Base-by-base conservation (phyloP, 1,284 basidiomycete species). In the Microbotryomycetes sp. region DNA sequence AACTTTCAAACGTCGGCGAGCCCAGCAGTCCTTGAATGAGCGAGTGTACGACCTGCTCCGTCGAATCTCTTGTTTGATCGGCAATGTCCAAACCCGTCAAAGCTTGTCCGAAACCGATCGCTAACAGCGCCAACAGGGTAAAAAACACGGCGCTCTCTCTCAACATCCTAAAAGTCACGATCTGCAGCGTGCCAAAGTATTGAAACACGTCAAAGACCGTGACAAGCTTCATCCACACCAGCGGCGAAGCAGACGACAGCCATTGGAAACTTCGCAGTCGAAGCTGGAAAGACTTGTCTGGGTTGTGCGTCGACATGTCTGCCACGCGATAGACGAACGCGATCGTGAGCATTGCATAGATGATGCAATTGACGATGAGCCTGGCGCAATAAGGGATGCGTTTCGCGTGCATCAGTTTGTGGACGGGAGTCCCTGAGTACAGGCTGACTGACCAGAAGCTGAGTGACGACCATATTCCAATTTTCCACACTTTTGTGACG, bases 331-430 rank as follows among this genome's bases (percentile, higher is more conserved):
- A 93, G 73, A 9, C 73, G 72, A 93, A 91, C 0, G 90, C 89
- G 4, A 83, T 73, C 1, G 85, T 71, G 5, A 93, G 79, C 0
- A 94, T 76, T 0, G 77, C 76, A 70, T 92, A 85, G 11, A 86
- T 92, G 21, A 85, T 69, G 57, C 88, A 79, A 29, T 84, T 82
- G 50, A 90, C 79, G 18, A 93, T 73, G 92, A 93, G n/a, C 82
- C 82, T 70, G 88, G 81, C 13, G 85, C 83, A 28, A 82, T n/a
- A n/a, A n/a, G n/a, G n/a, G n/a, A n/a, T n/a, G n/a, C n/a, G n/a
- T n/a, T 80, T 79, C 82, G 85, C 15, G 84, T 84, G 45, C 84
- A 83, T 65, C 86, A 83, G 46, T 35, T 41, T 27, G 5, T 16
- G 1, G 65, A 74, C 54, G 41, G 76, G 75, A 58, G 23, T n/a